These are phyloP conservation scores for Colletotrichum camelliae DNA, from an alignment of 2,329 filamentous ascomycete species.

Conservation along the genomic window DNA sequence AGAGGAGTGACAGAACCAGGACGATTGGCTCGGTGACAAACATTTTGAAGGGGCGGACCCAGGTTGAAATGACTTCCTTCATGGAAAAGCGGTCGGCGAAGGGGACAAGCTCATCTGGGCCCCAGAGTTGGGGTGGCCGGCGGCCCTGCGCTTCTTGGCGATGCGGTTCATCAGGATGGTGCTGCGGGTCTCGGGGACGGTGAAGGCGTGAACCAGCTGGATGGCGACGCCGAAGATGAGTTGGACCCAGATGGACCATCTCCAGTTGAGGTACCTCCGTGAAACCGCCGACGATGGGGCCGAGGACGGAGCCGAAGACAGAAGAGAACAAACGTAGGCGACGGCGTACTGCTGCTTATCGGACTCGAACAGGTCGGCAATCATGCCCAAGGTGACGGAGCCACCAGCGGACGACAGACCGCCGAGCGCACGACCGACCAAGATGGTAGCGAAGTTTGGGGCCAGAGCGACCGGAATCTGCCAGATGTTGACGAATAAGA, in stretches of 20 bases:
- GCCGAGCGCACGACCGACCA: constrained; percentile 74
- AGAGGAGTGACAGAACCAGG: constrained; percentile 70
- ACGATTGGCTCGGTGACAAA: constrained; percentile 79
- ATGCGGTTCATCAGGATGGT: constrained; percentile 81
- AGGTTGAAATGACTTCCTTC: constrained; percentile 61
- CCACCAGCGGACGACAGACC: constrained; percentile 75
- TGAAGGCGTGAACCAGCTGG: constrained; percentile 69
- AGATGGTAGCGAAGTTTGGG: constrained; percentile 72
- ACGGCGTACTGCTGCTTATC: constrained; percentile 78
- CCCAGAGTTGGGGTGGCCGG: constrained; percentile 69
- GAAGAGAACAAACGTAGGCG: constrained; percentile 79
- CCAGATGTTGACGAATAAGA: constrained; percentile 80
- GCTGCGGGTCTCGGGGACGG: constrained; percentile 79
- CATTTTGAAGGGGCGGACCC: constrained; percentile 73
- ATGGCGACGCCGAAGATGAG: constrained; percentile 77
- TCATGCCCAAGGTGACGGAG: constrained; percentile 77
- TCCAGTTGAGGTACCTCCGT: constrained; percentile 72
- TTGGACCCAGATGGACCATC: constrained; percentile 82
- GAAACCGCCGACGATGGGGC: constrained; percentile 81
- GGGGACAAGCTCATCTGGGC: constrained; percentile 73
- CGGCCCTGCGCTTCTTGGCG: constrained; percentile 74
- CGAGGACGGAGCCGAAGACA: constrained; percentile 77
- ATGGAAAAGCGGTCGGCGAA: constrained; percentile 63
- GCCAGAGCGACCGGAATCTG: constrained; percentile 76
- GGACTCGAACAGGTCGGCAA: constrained; percentile 75